These are phyloP conservation scores for Alternaria sp. DNA, from an alignment of 2,329 filamentous ascomycete species.

Conservation along the genomic window DNA sequence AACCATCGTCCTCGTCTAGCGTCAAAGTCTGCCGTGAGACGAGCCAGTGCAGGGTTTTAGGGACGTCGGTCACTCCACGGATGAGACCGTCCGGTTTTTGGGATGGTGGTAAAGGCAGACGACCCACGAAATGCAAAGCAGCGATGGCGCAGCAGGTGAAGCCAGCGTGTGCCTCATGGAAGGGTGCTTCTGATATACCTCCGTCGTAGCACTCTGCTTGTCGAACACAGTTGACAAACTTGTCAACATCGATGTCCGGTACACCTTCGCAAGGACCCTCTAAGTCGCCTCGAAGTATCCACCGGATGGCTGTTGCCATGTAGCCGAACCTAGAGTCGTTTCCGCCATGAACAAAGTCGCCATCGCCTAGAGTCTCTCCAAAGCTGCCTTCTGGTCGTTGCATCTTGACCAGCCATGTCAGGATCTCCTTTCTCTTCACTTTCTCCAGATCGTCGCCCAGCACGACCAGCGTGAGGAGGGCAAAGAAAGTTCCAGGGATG, in stretches of 20 bases:
- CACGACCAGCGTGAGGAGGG: conserved; percentile 75
- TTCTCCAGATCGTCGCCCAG: conserved; percentile 67
- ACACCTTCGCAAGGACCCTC: conserved; percentile 63
- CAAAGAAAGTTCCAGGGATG: conserved; percentile 88
- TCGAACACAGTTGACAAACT: conserved; percentile 74
- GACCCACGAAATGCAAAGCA: conserved; percentile 77
- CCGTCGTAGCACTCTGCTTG: conserved; percentile 80
- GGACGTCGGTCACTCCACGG: conserved; percentile 50
- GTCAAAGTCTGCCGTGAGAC: conserved; percentile 57
- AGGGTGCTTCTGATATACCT: conserved; percentile 79
- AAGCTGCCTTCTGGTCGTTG: conserved; percentile 91
- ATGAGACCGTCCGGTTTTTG: conserved; percentile 35
- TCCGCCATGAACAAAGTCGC: conserved; percentile 73
- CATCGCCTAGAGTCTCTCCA: conserved; percentile 76
- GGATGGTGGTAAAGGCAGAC: conserved; percentile 54
- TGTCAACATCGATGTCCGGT: conserved; percentile 77
- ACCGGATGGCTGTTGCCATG: conserved; percentile 80
- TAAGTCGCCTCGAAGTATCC: conserved; percentile 74
- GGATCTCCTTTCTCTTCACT: conserved; percentile 71
- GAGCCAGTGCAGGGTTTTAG: conserved; percentile 56
- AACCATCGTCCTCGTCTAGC: conserved; percentile 53
- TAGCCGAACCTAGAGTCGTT: conserved; percentile 89
- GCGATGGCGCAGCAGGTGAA: conserved; percentile 90
- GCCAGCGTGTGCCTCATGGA: conserved; percentile 86
- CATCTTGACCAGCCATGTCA: conserved; percentile 77